Conservation (phyloP, 352 stramenopile species). For the Aphanomyces invadans region DNA sequence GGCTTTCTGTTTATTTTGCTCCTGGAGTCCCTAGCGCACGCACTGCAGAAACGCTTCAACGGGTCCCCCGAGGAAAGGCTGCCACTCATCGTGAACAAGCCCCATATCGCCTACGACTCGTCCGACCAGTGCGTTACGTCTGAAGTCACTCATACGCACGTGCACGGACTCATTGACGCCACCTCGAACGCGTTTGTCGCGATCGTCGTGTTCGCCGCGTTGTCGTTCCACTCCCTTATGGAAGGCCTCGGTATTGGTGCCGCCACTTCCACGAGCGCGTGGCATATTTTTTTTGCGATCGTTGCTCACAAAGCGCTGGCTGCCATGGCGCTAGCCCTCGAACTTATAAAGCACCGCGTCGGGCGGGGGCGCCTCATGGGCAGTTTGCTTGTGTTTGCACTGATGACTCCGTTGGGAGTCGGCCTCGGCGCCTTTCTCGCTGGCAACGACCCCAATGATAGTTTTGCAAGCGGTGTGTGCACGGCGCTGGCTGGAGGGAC, state of each 20-base stretch:
- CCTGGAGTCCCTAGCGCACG: conserved; percentile 59
- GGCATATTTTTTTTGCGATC: conserved; percentile 72
- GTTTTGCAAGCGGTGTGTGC: conserved; percentile 50
- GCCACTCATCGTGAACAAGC: conserved; percentile 29
- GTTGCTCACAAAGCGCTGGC: conserved; percentile 78
- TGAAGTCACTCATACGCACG: conserved; percentile 46
- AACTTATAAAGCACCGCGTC: conserved; percentile 59
- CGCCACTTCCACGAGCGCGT: conserved; percentile 37
- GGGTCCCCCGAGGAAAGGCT: conserved; percentile 26
- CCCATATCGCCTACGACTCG: not conserved
- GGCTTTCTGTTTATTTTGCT: conserved; percentile 71
- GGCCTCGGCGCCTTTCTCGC: conserved; percentile 50
- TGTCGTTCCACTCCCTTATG: conserved; percentile 83
- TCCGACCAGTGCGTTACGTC: conserved; percentile 26
- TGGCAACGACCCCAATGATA: conserved; percentile 33
- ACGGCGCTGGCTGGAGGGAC: conserved; percentile 68
- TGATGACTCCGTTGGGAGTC: conserved; percentile 70
- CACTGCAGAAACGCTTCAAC: conserved; percentile 41
- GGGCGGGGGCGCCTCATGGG: conserved; percentile 33
- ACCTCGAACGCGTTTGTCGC: conserved; percentile 36
- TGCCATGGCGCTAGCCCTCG: conserved; percentile 59
- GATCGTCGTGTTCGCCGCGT: conserved; percentile 64
- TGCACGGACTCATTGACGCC: conserved; percentile 51
- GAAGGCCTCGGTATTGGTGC: conserved; percentile 77
- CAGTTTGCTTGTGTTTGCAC: conserved; percentile 51